Base-by-base conservation (phyloP, 352 stramenopile genomes). In the Phytophthora sojae region DNA sequence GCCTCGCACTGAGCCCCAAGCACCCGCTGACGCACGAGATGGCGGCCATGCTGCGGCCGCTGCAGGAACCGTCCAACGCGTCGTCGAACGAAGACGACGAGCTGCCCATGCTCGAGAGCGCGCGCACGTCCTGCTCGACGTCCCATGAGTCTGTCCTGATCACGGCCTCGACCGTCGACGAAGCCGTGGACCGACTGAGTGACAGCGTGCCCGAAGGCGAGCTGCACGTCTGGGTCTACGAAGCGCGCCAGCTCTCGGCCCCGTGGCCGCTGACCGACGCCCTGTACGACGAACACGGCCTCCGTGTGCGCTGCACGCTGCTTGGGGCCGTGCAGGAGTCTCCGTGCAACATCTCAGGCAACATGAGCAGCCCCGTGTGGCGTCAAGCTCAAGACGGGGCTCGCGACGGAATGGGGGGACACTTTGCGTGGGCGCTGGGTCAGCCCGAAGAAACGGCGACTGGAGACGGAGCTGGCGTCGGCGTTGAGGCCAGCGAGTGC, bases 151-250 rank as follows among this genome's bases (percentile, higher is more conserved):
- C 62, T 3, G 42, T 73, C n/a, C 51, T 71, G 50, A 19, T 73
- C 8, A 21, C 57, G 26, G 23, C 47, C n/a, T 73, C 67, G 14
- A 56, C 52, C 4, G 17, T 39, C 45, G 60, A 71, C 32, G 73
- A 77, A 25, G 44, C 44, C 6, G 47, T 61, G 35, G 64, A 69
- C 47, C 64, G 63, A n/a, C 32, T 74, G 21, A 76, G 73, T 47
- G 72, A 80, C 30, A 69, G 37, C 9, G 63, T 77, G 26, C 69
- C 60, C 4, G 69, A 75, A 64, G 73, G 73, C 12, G 71, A 80
- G 44, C 63, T 92, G 45, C 78, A 85, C 45, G 65, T 90, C 14
- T 86, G 80, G 72, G 76, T 90, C 6, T 89, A 84, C 53, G 72
- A 88, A 57, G 82, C 82, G 23, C 70, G 77, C 3, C 76, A 80